phyloP scores from a whole-genome alignment of 352 stramenopile species.

The Globisporangium echinulatum region DNA sequence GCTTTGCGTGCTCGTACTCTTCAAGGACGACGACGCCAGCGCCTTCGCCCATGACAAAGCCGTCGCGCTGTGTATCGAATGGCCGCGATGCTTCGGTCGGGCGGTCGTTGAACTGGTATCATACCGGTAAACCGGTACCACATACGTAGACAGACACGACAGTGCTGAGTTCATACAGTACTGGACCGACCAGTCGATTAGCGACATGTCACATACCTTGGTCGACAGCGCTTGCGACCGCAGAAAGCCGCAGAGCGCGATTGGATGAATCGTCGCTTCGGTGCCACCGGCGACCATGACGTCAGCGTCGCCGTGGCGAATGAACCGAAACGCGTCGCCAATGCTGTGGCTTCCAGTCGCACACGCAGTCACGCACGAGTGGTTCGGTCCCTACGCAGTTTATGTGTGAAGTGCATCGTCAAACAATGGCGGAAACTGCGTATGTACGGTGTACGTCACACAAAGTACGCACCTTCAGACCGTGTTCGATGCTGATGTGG shows the following conservation, averaged over 20 bases:
- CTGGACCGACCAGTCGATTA: background rate
- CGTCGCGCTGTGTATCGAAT: slow-evolving; percentile 93
- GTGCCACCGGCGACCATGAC: slow-evolving; percentile 96
- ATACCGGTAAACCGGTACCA: too few relatives aligned
- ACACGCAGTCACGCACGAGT: slow-evolving; percentile 95
- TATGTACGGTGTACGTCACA: background rate
- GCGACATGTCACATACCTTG: slow-evolving; percentile 31
- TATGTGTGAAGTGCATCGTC: background rate
- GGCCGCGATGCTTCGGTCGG: slow-evolving; percentile 87
- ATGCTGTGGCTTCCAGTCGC: slow-evolving; percentile 96
- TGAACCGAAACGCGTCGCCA: slow-evolving; percentile 91
- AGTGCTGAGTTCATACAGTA: too few relatives aligned
- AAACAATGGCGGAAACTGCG: background rate
- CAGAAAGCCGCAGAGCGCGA: slow-evolving; percentile 93
- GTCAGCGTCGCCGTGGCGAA: slow-evolving; percentile 85
- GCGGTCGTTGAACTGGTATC: slow-evolving; percentile 88
- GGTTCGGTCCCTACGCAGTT: slow-evolving; percentile 88
- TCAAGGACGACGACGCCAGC: slow-evolving; percentile 64
- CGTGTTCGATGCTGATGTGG: slow-evolving; percentile 88
- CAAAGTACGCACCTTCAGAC: slow-evolving; percentile 56
- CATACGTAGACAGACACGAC: too few relatives aligned
- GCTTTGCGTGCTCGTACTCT: slow-evolving; percentile 90
- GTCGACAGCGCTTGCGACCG: slow-evolving; percentile 93
- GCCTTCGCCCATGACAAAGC: slow-evolving; percentile 96
- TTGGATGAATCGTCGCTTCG: slow-evolving; percentile 92